Evolutionary conservation across 2,329 filamentous ascomycete genomes (phyloP), one percentile per base, ranked within the genome.

Genomic region (Scytalidium sp.): DNA sequence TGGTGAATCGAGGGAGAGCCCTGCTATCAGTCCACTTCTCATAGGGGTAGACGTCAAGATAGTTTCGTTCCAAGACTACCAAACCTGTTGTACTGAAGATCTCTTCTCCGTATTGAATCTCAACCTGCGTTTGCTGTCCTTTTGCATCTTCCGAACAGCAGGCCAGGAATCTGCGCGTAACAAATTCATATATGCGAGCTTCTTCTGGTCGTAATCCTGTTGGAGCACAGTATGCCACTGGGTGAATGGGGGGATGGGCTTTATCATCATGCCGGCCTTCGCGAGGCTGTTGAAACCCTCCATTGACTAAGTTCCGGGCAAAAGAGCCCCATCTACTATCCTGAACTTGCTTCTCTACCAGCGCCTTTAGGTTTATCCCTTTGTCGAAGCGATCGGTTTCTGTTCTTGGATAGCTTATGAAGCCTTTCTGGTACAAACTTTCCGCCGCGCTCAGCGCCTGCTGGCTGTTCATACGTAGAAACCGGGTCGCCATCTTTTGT

Each of bases 351-450:
- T 95, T 97, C 60, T 89, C 83, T 17, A 97, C 80, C 8, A 99
- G 74, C 19, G 78, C 80, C 54, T 81, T 83, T 19, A 99, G 76
- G 64, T 97, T 86, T 74, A 97, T 97, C 3, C 81, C 93, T 60
- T 83, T 83, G 62, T 97, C 92, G 63, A 97, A 99, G 25, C 93
- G 88, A 67, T 99, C 94, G 0, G 94, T 99, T 68, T 99, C 94
- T 0, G 94, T 99, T 69, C 94, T 85, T 1, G 94, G 94, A 68
- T 99, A 99, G 68, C 92, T 97, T 69, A 99, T 96, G 70, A 92
- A 97, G 0, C 94, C 94, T 67, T 88, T 91, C 43, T 91, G 92
- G 73, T 99, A 99, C 2, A 99, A 80, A 4, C 76, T 75, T 68
- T 99, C 94, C 3, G 94, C 94, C 20, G 87, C 76, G 44, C 79